phyloP scores from a whole-genome alignment of 768 basidiomycete genomes.

The Psilocybe cubensis region DNA sequence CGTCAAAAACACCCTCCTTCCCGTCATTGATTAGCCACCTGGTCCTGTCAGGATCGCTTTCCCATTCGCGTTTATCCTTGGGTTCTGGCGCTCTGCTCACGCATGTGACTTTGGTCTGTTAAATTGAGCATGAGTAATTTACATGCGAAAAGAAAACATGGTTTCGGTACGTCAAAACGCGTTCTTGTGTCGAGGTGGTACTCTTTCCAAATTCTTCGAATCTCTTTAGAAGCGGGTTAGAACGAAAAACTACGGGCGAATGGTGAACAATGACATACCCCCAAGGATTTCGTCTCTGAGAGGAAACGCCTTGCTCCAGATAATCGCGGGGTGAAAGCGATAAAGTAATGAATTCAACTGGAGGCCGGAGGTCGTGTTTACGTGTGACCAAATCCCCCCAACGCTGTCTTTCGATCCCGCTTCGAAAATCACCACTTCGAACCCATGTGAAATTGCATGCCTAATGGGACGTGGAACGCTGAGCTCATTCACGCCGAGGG shows the following conservation, averaged over 20 bases:
- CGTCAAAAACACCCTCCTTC: slow-evolving; percentile 50
- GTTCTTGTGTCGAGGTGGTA: slow-evolving; percentile 52
- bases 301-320: slow-evolving; percentile 51
- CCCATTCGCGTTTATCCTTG: slow-evolving; percentile 11
- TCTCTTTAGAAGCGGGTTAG: slow-evolving; percentile 33
- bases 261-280: slow-evolving; percentile 27
- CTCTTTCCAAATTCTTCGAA: slow-evolving; percentile 46
- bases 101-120: slow-evolving; percentile 38
- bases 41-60: slow-evolving; percentile 21
- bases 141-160: not conserved
- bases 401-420: slow-evolving; percentile 27
- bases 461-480: not conserved
- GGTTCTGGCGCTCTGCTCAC: slow-evolving; percentile 29
- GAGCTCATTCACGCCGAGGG: no score
- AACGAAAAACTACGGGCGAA: not conserved
- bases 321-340: slow-evolving; percentile 50
- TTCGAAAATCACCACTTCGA: slow-evolving; percentile 56
- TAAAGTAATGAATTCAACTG: slow-evolving; percentile 56
- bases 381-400: slow-evolving; percentile 57
- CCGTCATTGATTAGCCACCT: slow-evolving; percentile 54
- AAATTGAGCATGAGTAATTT: not conserved
- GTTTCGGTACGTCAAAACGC: slow-evolving; percentile 38
- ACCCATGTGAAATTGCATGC: slow-evolving; percentile 50
- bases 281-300: slow-evolving; percentile 51
- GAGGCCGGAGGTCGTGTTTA: slow-evolving; percentile 52